Conservation (phyloP, 352 stramenopile genomes). For the Phytopythium kandeliae region DNA sequence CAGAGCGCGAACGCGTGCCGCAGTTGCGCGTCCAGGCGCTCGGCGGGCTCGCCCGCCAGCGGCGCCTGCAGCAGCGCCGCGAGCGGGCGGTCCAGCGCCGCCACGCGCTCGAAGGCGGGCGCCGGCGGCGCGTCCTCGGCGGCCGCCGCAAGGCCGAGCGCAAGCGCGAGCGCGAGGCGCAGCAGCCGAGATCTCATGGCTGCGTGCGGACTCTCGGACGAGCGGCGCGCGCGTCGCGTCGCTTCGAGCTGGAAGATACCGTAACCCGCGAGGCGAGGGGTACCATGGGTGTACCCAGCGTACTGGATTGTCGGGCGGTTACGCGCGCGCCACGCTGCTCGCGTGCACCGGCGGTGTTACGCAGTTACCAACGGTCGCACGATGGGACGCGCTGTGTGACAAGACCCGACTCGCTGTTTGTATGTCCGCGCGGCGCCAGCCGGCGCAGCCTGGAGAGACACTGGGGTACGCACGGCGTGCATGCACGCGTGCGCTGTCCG, state of each 20-base stretch:
- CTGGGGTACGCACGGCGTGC: too few species aligned
- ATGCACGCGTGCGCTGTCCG: too few species aligned
- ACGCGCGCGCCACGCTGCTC: too few species aligned
- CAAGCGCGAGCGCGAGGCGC: neutral
- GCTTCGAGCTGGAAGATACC: too few species aligned
- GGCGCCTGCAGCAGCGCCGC: slow-evolving; percentile 18
- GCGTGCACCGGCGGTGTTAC: too few species aligned
- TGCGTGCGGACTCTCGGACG: too few species aligned
- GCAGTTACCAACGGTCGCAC: neutral
- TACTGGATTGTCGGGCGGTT: neutral
- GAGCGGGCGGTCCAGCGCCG: slow-evolving; percentile 19
- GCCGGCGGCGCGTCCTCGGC: neutral
- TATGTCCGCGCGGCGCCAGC: too few species aligned
- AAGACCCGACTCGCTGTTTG: neutral
- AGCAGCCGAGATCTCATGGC: too few species aligned
- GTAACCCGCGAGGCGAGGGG: too few species aligned
- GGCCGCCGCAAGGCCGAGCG: neutral
- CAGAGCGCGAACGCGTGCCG: slow-evolving; percentile 23
- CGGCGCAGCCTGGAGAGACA: too few species aligned
- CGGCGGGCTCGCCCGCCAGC: slow-evolving; percentile 4
- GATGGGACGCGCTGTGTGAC: slow-evolving; percentile 1
- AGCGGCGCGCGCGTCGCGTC: too few species aligned
- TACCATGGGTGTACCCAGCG: too few species aligned
- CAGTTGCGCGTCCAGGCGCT: slow-evolving; percentile 26
- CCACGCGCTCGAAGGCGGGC: slow-evolving; percentile 15